Evolutionary conservation across 768 basidiomycete genomes (phyloP).

Genomic region (Trametes punicea): DNA sequence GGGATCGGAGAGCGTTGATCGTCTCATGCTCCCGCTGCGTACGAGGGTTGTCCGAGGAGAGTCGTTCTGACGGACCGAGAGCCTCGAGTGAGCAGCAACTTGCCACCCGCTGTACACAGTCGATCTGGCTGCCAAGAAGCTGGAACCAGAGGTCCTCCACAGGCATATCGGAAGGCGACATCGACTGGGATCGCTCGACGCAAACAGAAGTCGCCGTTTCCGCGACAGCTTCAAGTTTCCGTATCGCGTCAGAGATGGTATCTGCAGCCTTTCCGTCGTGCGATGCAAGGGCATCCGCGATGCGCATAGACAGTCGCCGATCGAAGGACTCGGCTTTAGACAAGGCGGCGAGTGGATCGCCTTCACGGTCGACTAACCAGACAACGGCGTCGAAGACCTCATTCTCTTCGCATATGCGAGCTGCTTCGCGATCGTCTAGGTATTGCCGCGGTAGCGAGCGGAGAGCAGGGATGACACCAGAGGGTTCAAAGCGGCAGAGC

Average conservation of each 20-base stretch:
- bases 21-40: slow-evolving; percentile 31
- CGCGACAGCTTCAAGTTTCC: slow-evolving; percentile 56
- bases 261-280: slow-evolving; percentile 8
- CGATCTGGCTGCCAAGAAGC: slow-evolving; percentile 77
- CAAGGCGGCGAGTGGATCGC: slow-evolving; percentile 63
- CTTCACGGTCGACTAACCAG: slow-evolving; percentile 71
- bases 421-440: slow-evolving; percentile 54
- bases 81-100: slow-evolving; percentile 33
- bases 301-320: slow-evolving; percentile 42
- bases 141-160: slow-evolving; percentile 90
- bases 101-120: slow-evolving; percentile 69
- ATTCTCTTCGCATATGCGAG: slow-evolving; percentile 62
- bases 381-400: slow-evolving; percentile 73
- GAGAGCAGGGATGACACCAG: slow-evolving; percentile 59
- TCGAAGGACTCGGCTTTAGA: slow-evolving; percentile 60
- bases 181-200: slow-evolving; percentile 53
- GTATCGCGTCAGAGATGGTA: slow-evolving; percentile 33
- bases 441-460: slow-evolving; percentile 48
- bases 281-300: slow-evolving; percentile 39
- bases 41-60: slow-evolving; percentile 19
- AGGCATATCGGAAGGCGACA: slow-evolving; percentile 39
- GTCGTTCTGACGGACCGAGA: slow-evolving; percentile 1
- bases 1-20: slow-evolving; percentile 56
- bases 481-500: slow-evolving; percentile 68
- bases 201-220: slow-evolving; percentile 66